These are phyloP conservation scores for Fusarium staphyleae DNA, from an alignment of 2,329 filamentous ascomycete species.

Conservation along the genomic window DNA sequence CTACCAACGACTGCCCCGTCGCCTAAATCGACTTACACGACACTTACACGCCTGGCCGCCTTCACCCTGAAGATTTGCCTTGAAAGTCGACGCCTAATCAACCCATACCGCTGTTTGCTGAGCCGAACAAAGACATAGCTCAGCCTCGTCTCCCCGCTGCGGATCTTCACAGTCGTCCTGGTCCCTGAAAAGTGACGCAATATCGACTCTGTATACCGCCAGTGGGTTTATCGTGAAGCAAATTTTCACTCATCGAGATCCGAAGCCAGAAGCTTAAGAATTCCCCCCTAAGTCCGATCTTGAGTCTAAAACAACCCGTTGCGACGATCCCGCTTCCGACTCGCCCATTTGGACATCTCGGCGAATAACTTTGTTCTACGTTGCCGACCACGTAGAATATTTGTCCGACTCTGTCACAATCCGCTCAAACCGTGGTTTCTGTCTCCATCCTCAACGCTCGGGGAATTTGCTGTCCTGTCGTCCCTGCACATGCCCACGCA, in stretches of 20 bases:
- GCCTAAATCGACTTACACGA: conserved; percentile 36
- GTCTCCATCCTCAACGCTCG: conserved; percentile 29
- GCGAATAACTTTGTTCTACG: conserved; percentile 15
- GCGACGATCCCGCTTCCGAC: conserved; percentile 9
- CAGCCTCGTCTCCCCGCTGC: conserved; percentile 39
- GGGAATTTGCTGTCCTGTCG: conserved; percentile 40
- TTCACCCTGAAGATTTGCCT: conserved; percentile 4
- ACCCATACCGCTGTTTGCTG: conserved; percentile 32
- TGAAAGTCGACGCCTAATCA: conserved; percentile 28
- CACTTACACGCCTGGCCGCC: conserved; percentile 22
- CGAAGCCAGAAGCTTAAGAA: conserved; percentile 15
- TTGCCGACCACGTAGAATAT: conserved; percentile 5
- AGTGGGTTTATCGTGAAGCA: conserved; percentile 29
- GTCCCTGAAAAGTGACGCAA: conserved; percentile 40
- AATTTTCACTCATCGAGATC: conserved; percentile 37
- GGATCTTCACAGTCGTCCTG: conserved; percentile 33
- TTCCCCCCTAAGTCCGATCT: conserved; percentile 20
- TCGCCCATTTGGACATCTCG: conserved; percentile 8
- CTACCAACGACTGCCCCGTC: conserved; percentile 17
- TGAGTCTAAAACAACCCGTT: conserved; percentile 24
- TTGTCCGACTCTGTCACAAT: conserved; percentile 11
- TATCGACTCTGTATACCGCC: conserved; percentile 27
- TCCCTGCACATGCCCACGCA: conserved; percentile 41
- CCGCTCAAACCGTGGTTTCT: conserved; percentile 17
- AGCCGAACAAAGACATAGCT: conserved; percentile 34